Conservation (phyloP, 2,329 filamentous ascomycete species). For the Didymella keratinophila region DNA sequence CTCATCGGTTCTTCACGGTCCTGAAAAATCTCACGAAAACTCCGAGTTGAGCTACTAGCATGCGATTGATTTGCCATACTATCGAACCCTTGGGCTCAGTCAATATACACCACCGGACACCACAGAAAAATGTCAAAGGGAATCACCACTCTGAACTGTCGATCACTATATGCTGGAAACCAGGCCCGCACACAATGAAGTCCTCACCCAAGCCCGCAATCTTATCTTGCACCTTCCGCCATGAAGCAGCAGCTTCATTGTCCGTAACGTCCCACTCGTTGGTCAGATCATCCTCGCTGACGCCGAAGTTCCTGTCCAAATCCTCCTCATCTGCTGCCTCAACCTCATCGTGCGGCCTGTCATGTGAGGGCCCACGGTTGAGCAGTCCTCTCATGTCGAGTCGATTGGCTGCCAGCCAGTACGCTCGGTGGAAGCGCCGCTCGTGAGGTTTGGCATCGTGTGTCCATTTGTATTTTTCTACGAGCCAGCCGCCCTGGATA, state of each 20-base stretch:
- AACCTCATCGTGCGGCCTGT: slow-evolving; percentile 19
- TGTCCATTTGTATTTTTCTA: slow-evolving; percentile 25
- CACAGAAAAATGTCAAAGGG: not conserved
- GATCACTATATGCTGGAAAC: slow-evolving; percentile 14
- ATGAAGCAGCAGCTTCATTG: slow-evolving; percentile 5
- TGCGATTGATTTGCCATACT: not conserved
- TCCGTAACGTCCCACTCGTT: slow-evolving; percentile 10
- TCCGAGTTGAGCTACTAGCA: not conserved
- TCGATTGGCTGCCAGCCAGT: slow-evolving; percentile 39
- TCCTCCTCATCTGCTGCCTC: slow-evolving; percentile 17
- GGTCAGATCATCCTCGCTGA: slow-evolving; percentile 21
- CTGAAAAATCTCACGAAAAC: too few species aligned
- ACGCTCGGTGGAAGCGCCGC: slow-evolving; percentile 41
- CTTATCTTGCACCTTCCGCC: slow-evolving; percentile 4
- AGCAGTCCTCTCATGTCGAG: slow-evolving; percentile 25
- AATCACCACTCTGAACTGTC: slow-evolving; percentile 17
- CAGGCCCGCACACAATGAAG: not conserved
- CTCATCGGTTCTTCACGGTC: too few species aligned
- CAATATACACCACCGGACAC: not conserved
- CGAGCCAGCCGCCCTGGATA: slow-evolving; percentile 1
- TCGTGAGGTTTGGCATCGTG: slow-evolving; percentile 22
- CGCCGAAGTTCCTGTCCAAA: slow-evolving; percentile 9
- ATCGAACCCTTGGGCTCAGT: not conserved
- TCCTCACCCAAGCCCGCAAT: not conserved
- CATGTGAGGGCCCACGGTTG: slow-evolving; percentile 11